Evolutionary conservation across 2,329 filamentous ascomycete species (phyloP).

Genomic region (Colletotrichum sp.): DNA sequence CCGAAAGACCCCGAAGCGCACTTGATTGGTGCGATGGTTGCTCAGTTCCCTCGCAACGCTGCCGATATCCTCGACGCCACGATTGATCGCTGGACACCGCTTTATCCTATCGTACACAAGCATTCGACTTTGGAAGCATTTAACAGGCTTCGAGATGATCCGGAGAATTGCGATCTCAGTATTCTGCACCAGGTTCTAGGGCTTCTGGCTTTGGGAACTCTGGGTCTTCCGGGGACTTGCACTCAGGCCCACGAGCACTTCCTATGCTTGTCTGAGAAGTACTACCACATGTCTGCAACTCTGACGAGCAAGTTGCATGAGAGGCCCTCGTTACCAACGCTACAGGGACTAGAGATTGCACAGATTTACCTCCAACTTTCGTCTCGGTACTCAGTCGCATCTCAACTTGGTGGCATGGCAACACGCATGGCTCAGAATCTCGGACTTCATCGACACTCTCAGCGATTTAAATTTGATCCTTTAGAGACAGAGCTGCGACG

Average conservation of each 20-base stretch:
- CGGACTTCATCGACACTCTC: constrained; percentile 28
- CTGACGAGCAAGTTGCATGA: constrained; percentile 21
- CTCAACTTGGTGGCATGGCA: constrained; percentile 26
- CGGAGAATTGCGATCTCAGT: neutral
- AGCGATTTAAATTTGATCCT: constrained; percentile 29
- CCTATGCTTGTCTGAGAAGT: constrained; percentile 25
- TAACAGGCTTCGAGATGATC: neutral
- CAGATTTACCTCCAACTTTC: constrained; percentile 29
- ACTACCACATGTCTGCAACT: constrained; percentile 20
- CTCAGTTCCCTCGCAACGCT: constrained; percentile 18
- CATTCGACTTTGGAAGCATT: constrained; percentile 21
- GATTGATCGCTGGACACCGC: constrained; percentile 22
- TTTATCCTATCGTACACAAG: constrained; percentile 24
- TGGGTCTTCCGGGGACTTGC: constrained; percentile 19
- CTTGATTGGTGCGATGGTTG: constrained; percentile 4
- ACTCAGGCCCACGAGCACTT: constrained; percentile 23
- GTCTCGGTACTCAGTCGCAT: constrained; percentile 23
- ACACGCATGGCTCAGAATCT: constrained; percentile 27
- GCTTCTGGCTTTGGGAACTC: constrained; percentile 24
- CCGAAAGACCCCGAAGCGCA: neutral
- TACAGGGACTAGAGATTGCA: constrained; percentile 26
- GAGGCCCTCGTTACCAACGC: constrained; percentile 21
- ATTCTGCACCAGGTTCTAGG: constrained; percentile 23
- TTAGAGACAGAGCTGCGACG: constrained; percentile 28
- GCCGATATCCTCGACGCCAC: constrained; percentile 19